Percentiles rank a stretch among this genome's conserved stretches.
Conservation (phyloP, 2,329 filamentous ascomycete genomes). For the Lecanosticta acicola region DNA sequence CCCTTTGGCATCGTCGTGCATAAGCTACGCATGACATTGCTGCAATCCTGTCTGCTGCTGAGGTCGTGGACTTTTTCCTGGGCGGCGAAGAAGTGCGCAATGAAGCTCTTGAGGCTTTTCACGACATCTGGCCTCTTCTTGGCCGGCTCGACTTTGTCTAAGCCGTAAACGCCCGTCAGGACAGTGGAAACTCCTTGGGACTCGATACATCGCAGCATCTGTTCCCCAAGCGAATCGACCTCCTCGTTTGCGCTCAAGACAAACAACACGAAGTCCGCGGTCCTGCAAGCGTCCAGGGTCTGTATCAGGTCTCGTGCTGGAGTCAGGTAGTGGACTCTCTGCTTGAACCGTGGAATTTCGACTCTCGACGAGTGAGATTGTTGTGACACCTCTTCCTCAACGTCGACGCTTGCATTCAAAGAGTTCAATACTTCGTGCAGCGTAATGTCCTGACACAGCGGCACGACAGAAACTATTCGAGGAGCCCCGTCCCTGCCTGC, state of each 20-base stretch:
- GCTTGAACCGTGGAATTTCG: constrained; percentile 84
- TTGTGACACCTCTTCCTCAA: constrained; percentile 59
- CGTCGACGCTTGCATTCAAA: constrained; percentile 74
- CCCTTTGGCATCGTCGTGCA: constrained; percentile 92
- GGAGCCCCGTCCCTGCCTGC: constrained; percentile 80
- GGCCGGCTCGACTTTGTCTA: constrained; percentile 70
- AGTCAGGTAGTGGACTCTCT: constrained; percentile 81
- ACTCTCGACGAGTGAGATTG: constrained; percentile 55
- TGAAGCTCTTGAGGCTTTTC: constrained; percentile 81
- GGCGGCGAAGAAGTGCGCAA: constrained; percentile 88
- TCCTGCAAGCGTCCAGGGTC: constrained; percentile 76
- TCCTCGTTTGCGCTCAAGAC: constrained; percentile 76
- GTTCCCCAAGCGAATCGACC: constrained; percentile 77
- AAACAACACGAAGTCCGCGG: constrained; percentile 87
- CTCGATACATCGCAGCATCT: constrained; percentile 80
- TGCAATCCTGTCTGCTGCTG: constrained; percentile 82
- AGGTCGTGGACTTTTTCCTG: constrained; percentile 87
- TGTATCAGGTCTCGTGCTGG: constrained; percentile 67
- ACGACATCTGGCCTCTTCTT: constrained; percentile 74
- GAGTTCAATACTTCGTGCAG: constrained; percentile 59
- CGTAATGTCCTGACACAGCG: constrained; percentile 70
- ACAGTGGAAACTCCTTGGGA: constrained; percentile 91
- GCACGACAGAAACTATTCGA: constrained; percentile 80
- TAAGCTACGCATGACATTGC: constrained; percentile 82
- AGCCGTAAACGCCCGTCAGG: constrained; percentile 67